Percentiles rank a stretch among this genome's conserved stretches.
phyloP scores from a whole-genome alignment of 805 yeast species.

The Candida ponderosae region DNA sequence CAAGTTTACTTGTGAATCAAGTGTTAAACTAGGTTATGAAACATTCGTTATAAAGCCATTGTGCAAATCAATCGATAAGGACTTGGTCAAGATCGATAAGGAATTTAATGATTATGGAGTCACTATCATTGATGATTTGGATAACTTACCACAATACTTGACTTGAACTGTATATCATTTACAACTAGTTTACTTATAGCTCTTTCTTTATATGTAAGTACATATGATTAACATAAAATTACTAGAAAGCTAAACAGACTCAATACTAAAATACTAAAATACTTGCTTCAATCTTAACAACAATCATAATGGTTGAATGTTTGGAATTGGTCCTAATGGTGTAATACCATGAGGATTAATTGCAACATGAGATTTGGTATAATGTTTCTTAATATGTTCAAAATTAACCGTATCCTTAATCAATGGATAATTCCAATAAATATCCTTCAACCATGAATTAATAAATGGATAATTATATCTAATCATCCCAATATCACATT shows the following conservation, averaged over 20 bases:
- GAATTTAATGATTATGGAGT: conserved; percentile 27
- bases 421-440: conserved; percentile 74
- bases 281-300: no score
- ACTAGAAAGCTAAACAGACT: no score
- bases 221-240: no score
- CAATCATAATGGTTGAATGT: conserved; percentile 54
- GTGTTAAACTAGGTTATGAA: conserved; percentile 51
- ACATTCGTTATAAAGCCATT: conserved; percentile 55
- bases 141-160: conserved; percentile 1
- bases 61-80: conserved; percentile 48
- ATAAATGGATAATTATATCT: conserved; percentile 71
- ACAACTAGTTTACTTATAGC: no score
- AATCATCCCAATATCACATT: conserved; percentile 79
- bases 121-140: conserved; percentile 11
- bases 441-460: conserved; percentile 71
- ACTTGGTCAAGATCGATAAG: conserved; percentile 28
- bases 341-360: conserved; percentile 82
- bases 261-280: no score
- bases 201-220: no score
- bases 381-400: conserved; percentile 86
- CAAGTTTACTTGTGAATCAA: conserved; percentile 64
- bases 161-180: no score
- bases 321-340: conserved; percentile 82
- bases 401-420: conserved; percentile 77
- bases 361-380: conserved; percentile 74